phyloP scores from a whole-genome alignment of 345 rosid species.

The Nasturtium officinale region DNA sequence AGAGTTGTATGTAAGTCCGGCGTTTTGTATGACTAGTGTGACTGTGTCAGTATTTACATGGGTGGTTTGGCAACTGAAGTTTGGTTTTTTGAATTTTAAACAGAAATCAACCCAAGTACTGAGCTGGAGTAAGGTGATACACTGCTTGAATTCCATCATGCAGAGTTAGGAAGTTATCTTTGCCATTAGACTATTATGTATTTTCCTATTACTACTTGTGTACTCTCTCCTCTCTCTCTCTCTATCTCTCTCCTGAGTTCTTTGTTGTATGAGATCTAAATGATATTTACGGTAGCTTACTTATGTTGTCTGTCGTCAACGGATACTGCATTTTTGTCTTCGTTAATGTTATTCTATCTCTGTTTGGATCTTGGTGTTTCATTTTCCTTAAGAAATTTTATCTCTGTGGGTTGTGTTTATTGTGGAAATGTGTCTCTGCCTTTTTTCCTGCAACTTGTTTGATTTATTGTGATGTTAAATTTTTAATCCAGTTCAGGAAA shows the following conservation, averaged over 20 bases:
- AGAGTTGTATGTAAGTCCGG: conserved; percentile 24
- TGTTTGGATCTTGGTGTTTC: conserved; percentile 20
- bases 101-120: conserved; percentile 40
- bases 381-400: not conserved
- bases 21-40: conserved; percentile 24
- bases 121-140: conserved; percentile 47
- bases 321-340: conserved; percentile 16
- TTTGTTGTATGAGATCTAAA: conserved; percentile 35
- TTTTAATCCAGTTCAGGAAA: conserved; percentile 14
- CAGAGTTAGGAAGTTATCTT: conserved; percentile 44
- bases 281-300: conserved; percentile 30
- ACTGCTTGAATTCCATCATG: conserved; percentile 45
- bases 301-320: not conserved
- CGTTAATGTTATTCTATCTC: conserved; percentile 27
- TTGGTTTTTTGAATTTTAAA: conserved; percentile 36
- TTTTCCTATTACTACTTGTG: conserved; percentile 25
- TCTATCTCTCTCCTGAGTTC: not conserved
- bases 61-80: conserved; percentile 39
- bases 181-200: conserved; percentile 36
- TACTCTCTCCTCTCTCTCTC: not conserved
- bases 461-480: conserved; percentile 10
- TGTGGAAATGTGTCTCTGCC: conserved; percentile 13
- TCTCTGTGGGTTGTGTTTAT: not conserved
- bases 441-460: conserved; percentile 14
- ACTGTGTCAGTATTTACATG: conserved; percentile 30